phyloP scores from a whole-genome alignment of 371 early-diverging fungal species.

The Parasitella parasitica region DNA sequence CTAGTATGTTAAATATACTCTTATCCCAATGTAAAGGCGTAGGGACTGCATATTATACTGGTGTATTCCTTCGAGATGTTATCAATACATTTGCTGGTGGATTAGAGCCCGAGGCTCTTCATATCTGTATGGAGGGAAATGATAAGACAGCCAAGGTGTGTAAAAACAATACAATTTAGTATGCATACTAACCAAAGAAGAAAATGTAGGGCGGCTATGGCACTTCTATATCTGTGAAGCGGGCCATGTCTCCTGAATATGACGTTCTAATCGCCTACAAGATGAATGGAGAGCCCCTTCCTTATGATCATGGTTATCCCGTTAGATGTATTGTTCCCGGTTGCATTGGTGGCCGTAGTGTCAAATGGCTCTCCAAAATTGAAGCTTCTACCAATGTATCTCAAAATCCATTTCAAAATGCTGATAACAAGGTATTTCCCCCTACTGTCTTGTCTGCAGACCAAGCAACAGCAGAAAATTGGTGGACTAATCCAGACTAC shows the following conservation, averaged over 20 bases:
- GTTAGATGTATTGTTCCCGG: conserved; percentile 84
- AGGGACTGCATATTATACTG: conserved; percentile 80
- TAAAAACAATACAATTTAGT: too few relatives aligned
- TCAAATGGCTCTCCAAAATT: conserved; percentile 77
- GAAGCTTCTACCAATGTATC: conserved; percentile 63
- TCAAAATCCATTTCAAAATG: conserved; percentile 71
- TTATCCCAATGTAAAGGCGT: conserved; percentile 53
- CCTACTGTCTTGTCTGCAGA: conserved; percentile 48
- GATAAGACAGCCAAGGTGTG: conserved; percentile 63
- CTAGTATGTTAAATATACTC: neutral
- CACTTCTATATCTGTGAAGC: conserved; percentile 70
- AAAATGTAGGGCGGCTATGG: conserved; percentile 80
- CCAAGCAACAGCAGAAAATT: conserved; percentile 46
- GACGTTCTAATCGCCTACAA: conserved; percentile 85
- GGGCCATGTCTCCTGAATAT: conserved; percentile 66
- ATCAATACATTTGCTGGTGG: conserved; percentile 54
- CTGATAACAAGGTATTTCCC: conserved; percentile 85
- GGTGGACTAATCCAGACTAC: conserved; percentile 62
- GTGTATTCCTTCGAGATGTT: conserved; percentile 77
- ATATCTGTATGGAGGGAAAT: conserved; percentile 69
- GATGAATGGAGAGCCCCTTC: conserved; percentile 80
- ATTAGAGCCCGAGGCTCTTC: conserved; percentile 46
- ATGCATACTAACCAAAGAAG: too few relatives aligned
- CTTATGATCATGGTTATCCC: conserved; percentile 83
- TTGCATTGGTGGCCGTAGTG: conserved; percentile 82